Conservation (phyloP, 2,329 filamentous ascomycete genomes). For the Dryadomyces quercivorus region DNA sequence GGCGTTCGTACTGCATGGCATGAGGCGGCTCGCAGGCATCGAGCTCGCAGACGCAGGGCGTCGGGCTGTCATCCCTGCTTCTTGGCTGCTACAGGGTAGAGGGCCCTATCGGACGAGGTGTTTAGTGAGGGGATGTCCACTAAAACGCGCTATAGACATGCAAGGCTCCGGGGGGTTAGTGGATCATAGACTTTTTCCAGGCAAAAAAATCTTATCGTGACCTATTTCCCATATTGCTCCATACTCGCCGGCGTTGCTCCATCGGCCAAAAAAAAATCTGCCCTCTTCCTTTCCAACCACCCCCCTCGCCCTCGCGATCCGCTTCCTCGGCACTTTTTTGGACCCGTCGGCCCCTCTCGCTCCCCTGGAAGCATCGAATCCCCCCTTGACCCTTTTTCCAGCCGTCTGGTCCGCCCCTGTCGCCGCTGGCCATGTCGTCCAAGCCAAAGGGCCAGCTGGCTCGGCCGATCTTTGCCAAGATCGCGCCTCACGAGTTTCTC, state of each 20-base stretch:
- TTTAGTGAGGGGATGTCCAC: not conserved
- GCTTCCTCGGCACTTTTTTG: not conserved
- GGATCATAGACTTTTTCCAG: not conserved
- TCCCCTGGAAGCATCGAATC: not conserved
- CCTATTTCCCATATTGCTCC: no score
- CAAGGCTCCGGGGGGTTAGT: not conserved
- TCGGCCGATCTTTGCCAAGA: slow-evolving; percentile 70
- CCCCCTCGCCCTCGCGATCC: no score
- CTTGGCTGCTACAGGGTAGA: no score
- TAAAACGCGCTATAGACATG: not conserved
- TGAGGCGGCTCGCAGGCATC: not conserved
- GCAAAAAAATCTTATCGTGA: not conserved
- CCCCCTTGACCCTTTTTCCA: not conserved
- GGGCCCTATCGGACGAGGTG: no score
- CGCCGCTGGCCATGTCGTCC: slow-evolving; percentile 4
- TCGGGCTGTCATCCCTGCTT: not conserved
- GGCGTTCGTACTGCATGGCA: not conserved
- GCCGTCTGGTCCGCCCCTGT: not conserved
- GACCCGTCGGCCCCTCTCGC: not conserved
- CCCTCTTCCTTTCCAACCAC: not conserved
- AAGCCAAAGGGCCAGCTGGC: slow-evolving; percentile 17
- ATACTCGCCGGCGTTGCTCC: no score
- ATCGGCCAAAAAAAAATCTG: not conserved
- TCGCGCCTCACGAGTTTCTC: slow-evolving; percentile 80
- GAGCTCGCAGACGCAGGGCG: not conserved